A percentile compares a stretch with the other conserved stretches of the same genome.
Evolutionary conservation across 768 basidiomycete genomes (phyloP).

Genomic region (Amyloporia xantha): DNA sequence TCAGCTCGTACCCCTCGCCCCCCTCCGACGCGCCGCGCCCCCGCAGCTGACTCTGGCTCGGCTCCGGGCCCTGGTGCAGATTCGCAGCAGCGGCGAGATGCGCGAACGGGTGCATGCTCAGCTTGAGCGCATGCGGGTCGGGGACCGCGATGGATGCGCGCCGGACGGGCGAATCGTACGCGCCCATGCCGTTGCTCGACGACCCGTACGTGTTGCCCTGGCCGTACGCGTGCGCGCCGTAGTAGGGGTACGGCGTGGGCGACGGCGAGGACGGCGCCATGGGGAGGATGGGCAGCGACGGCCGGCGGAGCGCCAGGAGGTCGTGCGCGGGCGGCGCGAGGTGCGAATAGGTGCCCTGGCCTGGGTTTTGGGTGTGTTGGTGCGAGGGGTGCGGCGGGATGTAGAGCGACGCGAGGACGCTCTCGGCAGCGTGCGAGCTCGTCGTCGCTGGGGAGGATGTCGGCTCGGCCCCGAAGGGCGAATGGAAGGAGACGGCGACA

Average conservation of each 20-base stretch:
- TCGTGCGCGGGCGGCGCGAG: slow-evolving; percentile 13
- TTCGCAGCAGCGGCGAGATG: slow-evolving; percentile 19
- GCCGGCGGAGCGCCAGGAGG: slow-evolving; percentile 11
- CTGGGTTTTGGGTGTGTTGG: background rate
- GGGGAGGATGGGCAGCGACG: slow-evolving; percentile 10
- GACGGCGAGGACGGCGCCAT: slow-evolving; percentile 1
- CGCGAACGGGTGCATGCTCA: slow-evolving; percentile 22
- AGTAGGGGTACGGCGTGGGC: background rate
- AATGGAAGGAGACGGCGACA: background rate
- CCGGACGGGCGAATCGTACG: slow-evolving; percentile 16
- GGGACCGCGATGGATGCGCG: slow-evolving; percentile 17
- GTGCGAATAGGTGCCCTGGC: background rate
- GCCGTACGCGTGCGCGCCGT: slow-evolving; percentile 4
- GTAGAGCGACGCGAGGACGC: background rate
- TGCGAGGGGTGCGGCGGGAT: background rate
- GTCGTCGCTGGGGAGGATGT: background rate
- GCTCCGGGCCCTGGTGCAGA: slow-evolving; percentile 2
- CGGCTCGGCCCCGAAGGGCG: background rate
- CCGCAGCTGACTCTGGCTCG: background rate
- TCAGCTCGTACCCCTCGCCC: slow-evolving; percentile 10
- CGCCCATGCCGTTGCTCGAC: slow-evolving; percentile 4
- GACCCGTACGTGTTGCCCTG: background rate
- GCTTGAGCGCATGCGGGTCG: slow-evolving; percentile 8
- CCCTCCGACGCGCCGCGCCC: slow-evolving; percentile 7
- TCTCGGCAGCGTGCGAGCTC: background rate